phyloP scores from a whole-genome alignment of 257 asterid species.

The Solanum tarijense region DNA sequence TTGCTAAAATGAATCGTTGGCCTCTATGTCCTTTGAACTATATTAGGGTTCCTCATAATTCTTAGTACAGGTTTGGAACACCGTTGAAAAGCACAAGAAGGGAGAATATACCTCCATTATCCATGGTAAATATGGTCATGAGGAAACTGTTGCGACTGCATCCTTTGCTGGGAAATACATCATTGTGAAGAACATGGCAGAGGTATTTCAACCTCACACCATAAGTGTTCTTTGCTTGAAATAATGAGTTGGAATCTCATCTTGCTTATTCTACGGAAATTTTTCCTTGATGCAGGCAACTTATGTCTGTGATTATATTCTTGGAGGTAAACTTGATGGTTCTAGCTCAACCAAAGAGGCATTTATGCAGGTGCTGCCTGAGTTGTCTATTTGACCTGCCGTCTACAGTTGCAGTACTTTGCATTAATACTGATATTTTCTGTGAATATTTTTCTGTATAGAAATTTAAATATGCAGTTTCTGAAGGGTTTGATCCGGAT shows the following conservation, averaged over 20 bases:
- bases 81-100: conserved; percentile 93
- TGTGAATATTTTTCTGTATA: conserved; percentile 25
- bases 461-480: conserved; percentile 82
- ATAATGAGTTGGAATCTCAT: not conserved
- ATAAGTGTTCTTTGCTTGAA: not conserved
- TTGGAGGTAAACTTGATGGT: conserved; percentile 46
- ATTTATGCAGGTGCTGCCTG: conserved; percentile 61
- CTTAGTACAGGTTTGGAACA: conserved; percentile 70
- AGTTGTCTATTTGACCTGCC: not conserved
- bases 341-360: conserved; percentile 97
- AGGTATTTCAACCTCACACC: conserved; percentile 34
- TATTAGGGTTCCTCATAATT: not conserved
- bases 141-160: conserved; percentile 97
- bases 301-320: conserved; percentile 85
- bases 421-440: conserved; percentile 11
- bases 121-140: conserved; percentile 89
- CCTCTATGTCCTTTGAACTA: not conserved
- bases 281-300: conserved; percentile 47
- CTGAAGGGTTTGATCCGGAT: conserved; percentile 46
- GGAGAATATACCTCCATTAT: conserved; percentile 91
- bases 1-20: not conserved
- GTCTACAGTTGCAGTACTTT: not conserved
- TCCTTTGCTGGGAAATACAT: conserved; percentile 91
- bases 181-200: conserved; percentile 82
- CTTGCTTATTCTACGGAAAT: not conserved